phyloP scores from a whole-genome alignment of 2,329 filamentous ascomycete genomes.

The Exophiala calicioides region DNA sequence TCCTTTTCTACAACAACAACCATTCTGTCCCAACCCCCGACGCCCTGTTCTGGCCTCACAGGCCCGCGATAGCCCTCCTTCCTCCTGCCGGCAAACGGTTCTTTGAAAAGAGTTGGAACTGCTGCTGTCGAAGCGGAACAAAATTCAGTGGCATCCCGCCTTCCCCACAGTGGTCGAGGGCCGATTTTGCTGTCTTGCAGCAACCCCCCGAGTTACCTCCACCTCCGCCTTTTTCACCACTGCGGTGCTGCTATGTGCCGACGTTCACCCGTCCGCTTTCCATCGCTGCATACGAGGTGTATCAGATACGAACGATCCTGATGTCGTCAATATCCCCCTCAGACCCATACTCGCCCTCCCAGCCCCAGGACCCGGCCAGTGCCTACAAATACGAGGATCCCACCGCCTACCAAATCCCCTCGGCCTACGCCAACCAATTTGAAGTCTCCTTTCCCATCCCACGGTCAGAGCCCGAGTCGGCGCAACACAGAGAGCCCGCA shows the following conservation, averaged over 20 bases:
- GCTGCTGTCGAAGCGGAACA: no score
- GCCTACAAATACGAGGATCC: conserved; percentile 28
- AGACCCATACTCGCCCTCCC: conserved; percentile 17
- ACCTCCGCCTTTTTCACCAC: conserved; percentile 4
- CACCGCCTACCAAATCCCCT: conserved; percentile 22
- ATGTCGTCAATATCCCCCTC: conserved; percentile 26
- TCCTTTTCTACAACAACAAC: no score
- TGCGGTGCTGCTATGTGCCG: conserved; percentile 19
- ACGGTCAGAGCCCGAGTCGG: conserved; percentile 14
- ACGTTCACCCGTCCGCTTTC: conserved; percentile 22
- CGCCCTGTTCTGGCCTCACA: no score
- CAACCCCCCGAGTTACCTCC: conserved; percentile 12
- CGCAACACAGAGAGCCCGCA: conserved; percentile 9
- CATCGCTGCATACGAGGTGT: conserved; percentile 6
- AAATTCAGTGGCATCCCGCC: no score
- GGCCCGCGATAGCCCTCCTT: no score
- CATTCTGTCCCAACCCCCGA: no score
- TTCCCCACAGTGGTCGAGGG: no score
- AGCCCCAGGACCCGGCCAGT: conserved; percentile 18
- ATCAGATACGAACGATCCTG: conserved; percentile 4
- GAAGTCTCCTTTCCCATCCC: conserved; percentile 19
- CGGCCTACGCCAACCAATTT: conserved; percentile 25
- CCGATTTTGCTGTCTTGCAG: conserved; percentile 2
- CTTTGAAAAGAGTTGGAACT: no score
- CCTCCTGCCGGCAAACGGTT: no score